Conservation (phyloP, 2,329 filamentous ascomycete species). For the Chrysoporthe deuterocubensis region DNA sequence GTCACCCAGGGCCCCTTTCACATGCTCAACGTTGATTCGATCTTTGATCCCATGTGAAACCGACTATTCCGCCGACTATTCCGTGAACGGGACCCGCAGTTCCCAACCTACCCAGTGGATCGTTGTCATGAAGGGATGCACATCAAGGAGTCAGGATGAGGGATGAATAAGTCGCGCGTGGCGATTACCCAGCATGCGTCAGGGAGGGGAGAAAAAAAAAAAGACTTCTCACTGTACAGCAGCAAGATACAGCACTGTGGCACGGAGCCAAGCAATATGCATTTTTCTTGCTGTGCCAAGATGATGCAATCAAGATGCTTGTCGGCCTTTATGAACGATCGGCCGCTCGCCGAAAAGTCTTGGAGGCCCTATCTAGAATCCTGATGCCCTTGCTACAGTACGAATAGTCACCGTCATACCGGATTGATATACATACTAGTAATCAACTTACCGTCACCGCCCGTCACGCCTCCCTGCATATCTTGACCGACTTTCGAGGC, state of each 20-base stretch:
- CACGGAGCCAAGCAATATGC: background rate
- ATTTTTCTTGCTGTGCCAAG: slow-evolving; percentile 2
- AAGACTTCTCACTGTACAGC: background rate
- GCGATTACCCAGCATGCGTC: background rate
- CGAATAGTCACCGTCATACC: background rate
- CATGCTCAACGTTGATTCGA: slow-evolving; percentile 23
- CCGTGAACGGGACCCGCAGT: slow-evolving; percentile 18
- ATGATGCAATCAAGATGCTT: slow-evolving; percentile 24
- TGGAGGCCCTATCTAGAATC: background rate
- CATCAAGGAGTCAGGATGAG: background rate
- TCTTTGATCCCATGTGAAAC: slow-evolving; percentile 18
- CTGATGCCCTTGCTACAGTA: slow-evolving; percentile 1
- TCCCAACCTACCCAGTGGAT: background rate
- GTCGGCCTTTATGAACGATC: background rate
- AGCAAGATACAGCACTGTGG: background rate
- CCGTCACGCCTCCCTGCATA: background rate
- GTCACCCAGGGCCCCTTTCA: slow-evolving; percentile 18
- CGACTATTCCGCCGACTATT: background rate
- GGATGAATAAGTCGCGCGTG: background rate
- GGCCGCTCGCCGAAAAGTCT: background rate
- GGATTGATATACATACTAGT: background rate
- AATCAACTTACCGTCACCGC: background rate
- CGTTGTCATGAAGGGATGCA: background rate
- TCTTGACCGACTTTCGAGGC: slow-evolving; percentile 25
- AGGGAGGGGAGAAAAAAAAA: background rate